Conservation (phyloP, 2,329 filamentous ascomycete species). For the Penicillium sp. region DNA sequence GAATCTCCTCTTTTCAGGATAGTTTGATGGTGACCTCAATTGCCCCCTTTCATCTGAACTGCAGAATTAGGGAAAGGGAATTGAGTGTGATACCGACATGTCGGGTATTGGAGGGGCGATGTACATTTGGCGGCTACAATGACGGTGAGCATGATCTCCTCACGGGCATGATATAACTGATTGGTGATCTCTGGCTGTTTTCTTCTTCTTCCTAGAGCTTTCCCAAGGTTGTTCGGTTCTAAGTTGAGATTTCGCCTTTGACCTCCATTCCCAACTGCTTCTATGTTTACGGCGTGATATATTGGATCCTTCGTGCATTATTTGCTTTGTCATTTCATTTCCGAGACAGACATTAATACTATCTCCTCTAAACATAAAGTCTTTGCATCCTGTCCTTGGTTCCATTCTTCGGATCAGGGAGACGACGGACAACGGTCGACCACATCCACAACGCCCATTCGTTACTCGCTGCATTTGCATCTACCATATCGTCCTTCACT, state of each 20-base stretch:
- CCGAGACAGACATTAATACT: constrained; percentile 1
- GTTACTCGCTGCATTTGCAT: neutral
- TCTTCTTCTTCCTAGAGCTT: neutral
- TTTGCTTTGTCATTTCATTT: neutral
- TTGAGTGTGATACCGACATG: constrained; percentile 12
- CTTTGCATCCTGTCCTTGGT: neutral
- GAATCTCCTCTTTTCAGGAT: constrained; percentile 16
- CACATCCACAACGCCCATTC: neutral
- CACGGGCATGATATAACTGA: constrained; percentile 21
- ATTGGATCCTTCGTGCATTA: neutral
- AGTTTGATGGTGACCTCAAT: constrained; percentile 14
- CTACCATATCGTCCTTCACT: neutral
- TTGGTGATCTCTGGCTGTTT: neutral
- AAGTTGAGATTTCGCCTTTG: constrained; percentile 4
- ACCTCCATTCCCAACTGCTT: too few species aligned
- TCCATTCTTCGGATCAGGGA: neutral
- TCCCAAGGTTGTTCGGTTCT: constrained; percentile 2
- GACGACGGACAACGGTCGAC: neutral
- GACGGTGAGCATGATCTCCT: constrained; percentile 7
- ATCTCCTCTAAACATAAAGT: neutral
- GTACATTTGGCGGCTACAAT: constrained; percentile 2
- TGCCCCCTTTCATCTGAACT: constrained; percentile 8
- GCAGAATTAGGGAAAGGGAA: constrained; percentile 4
- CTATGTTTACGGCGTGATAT: neutral
- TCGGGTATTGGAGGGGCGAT: constrained; percentile 20